phyloP scores from a whole-genome alignment of 164 flowering plant genomes.

The grape (Vitis vinifera) region ASM3070453v1 NC_081818.1:29801501-29802000 shows the following conservation, averaged over 20 bases:
- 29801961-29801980: neutral
- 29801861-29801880: conserved; percentile 92
- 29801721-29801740: neutral
- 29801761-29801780: neutral
- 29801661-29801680: neutral
- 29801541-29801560: no score
- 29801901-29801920: conserved; percentile 15
- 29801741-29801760: no score
- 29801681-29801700: neutral
- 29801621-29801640: neutral
- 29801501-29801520: no score
- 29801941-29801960: conserved; percentile 3
- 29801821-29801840: conserved; percentile 84
- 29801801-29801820: conserved; percentile 90
- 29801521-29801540: no score
- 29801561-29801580: no score
- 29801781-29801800: conserved; percentile 44
- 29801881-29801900: conserved; percentile 75
- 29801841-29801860: conserved; percentile 83
- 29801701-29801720: neutral
- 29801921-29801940: neutral
- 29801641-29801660: neutral
- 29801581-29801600: neutral
- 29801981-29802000: neutral
- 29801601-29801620: neutral